Percentiles rank a stretch among this genome's conserved stretches.
Conservation (phyloP, 495 filamentous ascomycete species). For the Gamarada debralockiae region DNA sequence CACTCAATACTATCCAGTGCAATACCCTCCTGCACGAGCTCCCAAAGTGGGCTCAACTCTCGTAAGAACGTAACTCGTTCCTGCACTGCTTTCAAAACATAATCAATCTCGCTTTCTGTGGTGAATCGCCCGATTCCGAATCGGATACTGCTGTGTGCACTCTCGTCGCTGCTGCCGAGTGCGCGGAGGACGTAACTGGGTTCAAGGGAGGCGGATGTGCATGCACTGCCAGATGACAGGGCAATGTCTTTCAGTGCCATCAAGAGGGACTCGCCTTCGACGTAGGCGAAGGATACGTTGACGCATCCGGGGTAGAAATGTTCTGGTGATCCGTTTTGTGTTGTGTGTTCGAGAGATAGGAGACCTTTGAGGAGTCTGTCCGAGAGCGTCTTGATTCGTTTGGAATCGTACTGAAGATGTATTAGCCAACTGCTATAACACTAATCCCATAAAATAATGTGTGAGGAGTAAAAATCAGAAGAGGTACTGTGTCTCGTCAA, state of each 20-base stretch:
- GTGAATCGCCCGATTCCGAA: constrained; percentile 98
- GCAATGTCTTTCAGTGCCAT: constrained; percentile 99
- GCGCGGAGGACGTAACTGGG: constrained; percentile 94
- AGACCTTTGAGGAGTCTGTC: constrained; percentile 78
- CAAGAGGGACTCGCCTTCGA: constrained; percentile 94
- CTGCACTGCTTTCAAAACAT: constrained; percentile 90
- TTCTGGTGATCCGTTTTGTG: constrained; percentile 79
- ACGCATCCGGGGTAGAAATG: constrained; percentile 94
- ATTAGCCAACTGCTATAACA: constrained; percentile 27
- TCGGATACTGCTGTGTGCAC: constrained; percentile 93
- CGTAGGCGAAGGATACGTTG: constrained; percentile 96
- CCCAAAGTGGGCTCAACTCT: constrained; percentile 96
- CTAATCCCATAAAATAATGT: constrained; percentile 1
- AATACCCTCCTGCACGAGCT: constrained; percentile 94
- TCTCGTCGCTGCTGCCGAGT: constrained; percentile 93
- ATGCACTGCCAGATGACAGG: constrained; percentile 92
- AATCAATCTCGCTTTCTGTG: constrained; percentile 92
- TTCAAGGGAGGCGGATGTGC: constrained; percentile 94
- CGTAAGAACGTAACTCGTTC: constrained; percentile 88
- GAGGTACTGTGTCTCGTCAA: constrained; percentile 27
- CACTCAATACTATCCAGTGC: constrained; percentile 96
- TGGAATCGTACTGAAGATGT: constrained; percentile 76
- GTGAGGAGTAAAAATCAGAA: constrained; percentile 23
- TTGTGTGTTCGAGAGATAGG: constrained; percentile 84
- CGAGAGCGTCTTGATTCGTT: constrained; percentile 76